A percentile compares a stretch with the other conserved stretches of the same genome.
phyloP scores from a whole-genome alignment of 345 rosid species.

The Eucalyptus grandis region DNA sequence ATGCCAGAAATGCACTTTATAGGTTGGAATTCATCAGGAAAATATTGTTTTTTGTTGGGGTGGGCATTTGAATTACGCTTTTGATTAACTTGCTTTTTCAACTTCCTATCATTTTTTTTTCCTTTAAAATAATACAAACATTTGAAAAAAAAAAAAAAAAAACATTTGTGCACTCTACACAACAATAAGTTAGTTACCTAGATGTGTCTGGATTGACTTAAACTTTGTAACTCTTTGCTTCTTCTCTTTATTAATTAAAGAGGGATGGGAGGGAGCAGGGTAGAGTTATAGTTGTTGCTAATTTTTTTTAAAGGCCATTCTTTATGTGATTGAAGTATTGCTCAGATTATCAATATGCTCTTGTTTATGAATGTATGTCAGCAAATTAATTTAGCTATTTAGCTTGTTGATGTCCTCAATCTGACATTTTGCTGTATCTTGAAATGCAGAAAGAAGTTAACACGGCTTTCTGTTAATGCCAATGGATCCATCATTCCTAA shows the following conservation, averaged over 20 bases:
- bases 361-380: background rate
- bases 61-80: background rate
- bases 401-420: background rate
- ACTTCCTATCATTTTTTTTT: background rate
- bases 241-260: background rate
- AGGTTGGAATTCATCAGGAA: background rate
- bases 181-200: background rate
- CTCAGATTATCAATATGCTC: background rate
- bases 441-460: conserved; percentile 59
- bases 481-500: conserved; percentile 58
- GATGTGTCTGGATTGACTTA: background rate
- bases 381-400: background rate
- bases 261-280: background rate
- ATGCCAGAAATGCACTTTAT: background rate
- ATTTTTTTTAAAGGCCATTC: background rate
- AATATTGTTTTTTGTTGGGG: background rate
- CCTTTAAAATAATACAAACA: background rate
- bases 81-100: background rate
- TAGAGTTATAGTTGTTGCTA: background rate
- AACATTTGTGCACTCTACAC: background rate
- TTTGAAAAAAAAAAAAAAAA: background rate
- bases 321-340: background rate
- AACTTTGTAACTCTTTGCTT: background rate
- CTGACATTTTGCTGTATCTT: background rate
- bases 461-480: conserved; percentile 63